A percentile compares a stretch with the other conserved stretches of the same genome.
Evolutionary conservation across 495 filamentous ascomycete genomes (phyloP).

Genomic region (Oidiodendron maius): DNA sequence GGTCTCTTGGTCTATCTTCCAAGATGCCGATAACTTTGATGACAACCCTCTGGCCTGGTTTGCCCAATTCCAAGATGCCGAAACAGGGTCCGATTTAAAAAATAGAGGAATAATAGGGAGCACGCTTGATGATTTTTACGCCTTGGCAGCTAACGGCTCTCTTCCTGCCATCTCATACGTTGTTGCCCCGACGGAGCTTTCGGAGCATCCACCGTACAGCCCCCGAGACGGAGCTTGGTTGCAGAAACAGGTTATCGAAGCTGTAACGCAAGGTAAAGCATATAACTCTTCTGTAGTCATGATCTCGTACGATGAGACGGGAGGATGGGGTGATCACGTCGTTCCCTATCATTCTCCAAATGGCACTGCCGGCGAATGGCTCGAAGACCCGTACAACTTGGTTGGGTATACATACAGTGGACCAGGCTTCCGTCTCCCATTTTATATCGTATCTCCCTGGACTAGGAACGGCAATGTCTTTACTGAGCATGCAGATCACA

Average conservation of each 20-base stretch:
- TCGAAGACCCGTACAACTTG: constrained; percentile 41
- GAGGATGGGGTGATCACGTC: constrained; percentile 51
- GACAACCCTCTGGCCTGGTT: constrained; percentile 52
- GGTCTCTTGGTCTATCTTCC: constrained; percentile 49
- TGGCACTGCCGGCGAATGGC: constrained; percentile 48
- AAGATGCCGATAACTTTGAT: constrained; percentile 49
- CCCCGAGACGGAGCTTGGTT: constrained; percentile 53
- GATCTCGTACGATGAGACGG: constrained; percentile 50
- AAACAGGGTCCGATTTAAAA: constrained; percentile 28
- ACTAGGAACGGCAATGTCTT: constrained; percentile 49
- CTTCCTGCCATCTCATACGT: constrained; percentile 49
- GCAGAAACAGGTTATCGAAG: constrained; percentile 46
- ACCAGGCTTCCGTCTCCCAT: constrained; percentile 47
- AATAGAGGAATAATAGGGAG: constrained; percentile 40
- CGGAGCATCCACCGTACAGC: constrained; percentile 47
- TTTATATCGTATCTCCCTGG: constrained; percentile 53
- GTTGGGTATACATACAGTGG: constrained; percentile 45
- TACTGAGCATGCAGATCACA: constrained; percentile 50
- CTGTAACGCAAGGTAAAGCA: constrained; percentile 41
- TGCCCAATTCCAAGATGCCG: constrained; percentile 43
- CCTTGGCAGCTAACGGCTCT: constrained; percentile 42
- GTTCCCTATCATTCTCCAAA: constrained; percentile 45
- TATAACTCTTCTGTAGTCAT: constrained; percentile 45
- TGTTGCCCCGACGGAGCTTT: constrained; percentile 44
- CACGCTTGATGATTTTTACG: constrained; percentile 43